Evolutionary conservation across 176 grass and related monocot species (phyloP).

Genomic region (Zea mays): Zm-B73-REFERENCE-NAM-5.0 NC_050100.1:84484501-84485000

Average conservation of each 20-base stretch:
- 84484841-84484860: neutral
- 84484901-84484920: neutral
- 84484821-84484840: slow-evolving; percentile 11
- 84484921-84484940: slow-evolving; percentile 56
- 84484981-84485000: slow-evolving; percentile 80
- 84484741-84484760: slow-evolving; percentile 4
- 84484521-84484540: neutral
- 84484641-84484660: slow-evolving; percentile 82
- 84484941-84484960: slow-evolving; percentile 87
- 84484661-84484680: slow-evolving; percentile 82
- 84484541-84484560: neutral
- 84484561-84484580: slow-evolving; percentile 79
- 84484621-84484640: slow-evolving; percentile 69
- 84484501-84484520: neutral
- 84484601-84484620: slow-evolving; percentile 79
- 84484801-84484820: neutral
- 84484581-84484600: slow-evolving; percentile 91
- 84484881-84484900: neutral
- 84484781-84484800: neutral
- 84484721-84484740: slow-evolving; percentile 50
- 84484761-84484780: neutral
- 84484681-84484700: slow-evolving; percentile 73
- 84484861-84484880: neutral
- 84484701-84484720: slow-evolving; percentile 89
- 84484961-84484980: slow-evolving; percentile 94